These are phyloP conservation scores for Backusella parvicylindrica DNA, from an alignment of 192 early-diverging fungal genomes.

Conservation along the genomic window DNA sequence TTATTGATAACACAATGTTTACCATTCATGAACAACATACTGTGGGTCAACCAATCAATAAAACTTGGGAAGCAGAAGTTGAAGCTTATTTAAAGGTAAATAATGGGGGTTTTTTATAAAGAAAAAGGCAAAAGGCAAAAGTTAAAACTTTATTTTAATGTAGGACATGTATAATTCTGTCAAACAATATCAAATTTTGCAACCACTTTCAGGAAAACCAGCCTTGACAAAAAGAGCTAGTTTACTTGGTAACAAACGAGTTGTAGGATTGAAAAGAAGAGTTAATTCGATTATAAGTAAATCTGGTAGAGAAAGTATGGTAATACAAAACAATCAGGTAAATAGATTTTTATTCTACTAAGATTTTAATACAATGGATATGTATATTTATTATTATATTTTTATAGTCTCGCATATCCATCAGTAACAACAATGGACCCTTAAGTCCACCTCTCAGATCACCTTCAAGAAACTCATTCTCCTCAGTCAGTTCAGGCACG, in stretches of 20 bases:
- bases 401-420: not conserved
- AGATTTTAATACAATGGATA: too few species aligned
- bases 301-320: conserved; percentile 14
- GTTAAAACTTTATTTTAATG: not conserved
- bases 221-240: not conserved
- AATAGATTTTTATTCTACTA: not conserved
- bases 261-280: conserved; percentile 23
- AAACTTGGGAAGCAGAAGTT: conserved; percentile 21
- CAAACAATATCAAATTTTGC: conserved; percentile 35
- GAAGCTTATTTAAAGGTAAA: conserved; percentile 17
- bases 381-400: too few species aligned
- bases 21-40: conserved; percentile 34
- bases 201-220: conserved; percentile 19
- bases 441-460: not conserved
- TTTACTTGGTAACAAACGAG: conserved; percentile 3
- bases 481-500: not conserved
- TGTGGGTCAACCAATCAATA: not conserved
- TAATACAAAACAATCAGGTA: not conserved
- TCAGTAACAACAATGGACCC: not conserved
- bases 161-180: conserved; percentile 37
- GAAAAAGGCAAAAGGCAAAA: not conserved
- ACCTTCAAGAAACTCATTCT: conserved; percentile 9
- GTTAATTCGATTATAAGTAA: conserved; percentile 22
- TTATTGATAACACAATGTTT: conserved; percentile 67
- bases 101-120: not conserved